Conservation (phyloP, 2,329 filamentous ascomycete genomes). For the Calonectria leucothoes region DNA sequence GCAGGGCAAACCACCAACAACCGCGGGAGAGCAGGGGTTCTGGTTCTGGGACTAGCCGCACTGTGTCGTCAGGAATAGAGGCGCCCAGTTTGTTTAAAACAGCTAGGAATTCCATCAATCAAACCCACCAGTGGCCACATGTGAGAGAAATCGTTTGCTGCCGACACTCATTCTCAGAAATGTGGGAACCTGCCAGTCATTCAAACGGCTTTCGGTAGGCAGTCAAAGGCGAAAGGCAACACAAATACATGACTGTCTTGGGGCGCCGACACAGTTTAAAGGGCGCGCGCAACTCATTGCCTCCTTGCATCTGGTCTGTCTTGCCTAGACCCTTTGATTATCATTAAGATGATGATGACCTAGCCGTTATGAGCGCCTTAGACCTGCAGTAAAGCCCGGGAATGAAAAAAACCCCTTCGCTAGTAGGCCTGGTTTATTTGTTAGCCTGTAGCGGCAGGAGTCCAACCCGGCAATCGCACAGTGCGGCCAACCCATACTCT, state of each 20-base stretch:
- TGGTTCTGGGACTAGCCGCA: background rate
- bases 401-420: background rate
- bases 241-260: background rate
- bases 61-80: background rate
- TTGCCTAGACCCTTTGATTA: background rate
- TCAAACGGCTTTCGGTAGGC: background rate
- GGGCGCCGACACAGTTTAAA: background rate
- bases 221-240: background rate
- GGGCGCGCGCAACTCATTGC: background rate
- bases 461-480: conserved; percentile 9
- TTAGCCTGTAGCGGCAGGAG: background rate
- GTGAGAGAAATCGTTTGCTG: background rate
- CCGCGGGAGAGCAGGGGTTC: background rate
- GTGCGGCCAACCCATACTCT: background rate
- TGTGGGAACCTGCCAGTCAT: background rate
- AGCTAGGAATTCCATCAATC: background rate
- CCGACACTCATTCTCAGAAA: background rate
- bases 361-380: background rate
- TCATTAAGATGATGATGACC: background rate
- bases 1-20: background rate
- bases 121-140: background rate
- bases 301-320: background rate
- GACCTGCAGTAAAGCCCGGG: background rate
- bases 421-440: background rate
- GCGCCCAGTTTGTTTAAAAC: background rate